Evolutionary conservation across 345 rosid genomes (phyloP).

Genomic region (Isatis tinctoria): DNA sequence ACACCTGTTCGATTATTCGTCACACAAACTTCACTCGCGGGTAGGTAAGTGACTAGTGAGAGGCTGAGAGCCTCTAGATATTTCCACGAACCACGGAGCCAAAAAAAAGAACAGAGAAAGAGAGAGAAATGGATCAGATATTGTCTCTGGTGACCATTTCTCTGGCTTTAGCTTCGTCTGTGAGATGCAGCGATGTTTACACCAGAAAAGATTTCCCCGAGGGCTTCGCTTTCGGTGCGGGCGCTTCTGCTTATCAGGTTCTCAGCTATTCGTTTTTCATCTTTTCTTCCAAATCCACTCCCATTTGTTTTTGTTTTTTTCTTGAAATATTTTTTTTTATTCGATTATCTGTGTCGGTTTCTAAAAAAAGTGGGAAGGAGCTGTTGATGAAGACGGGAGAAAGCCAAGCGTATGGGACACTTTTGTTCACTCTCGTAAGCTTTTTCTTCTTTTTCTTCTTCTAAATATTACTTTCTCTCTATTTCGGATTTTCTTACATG

Average conservation of each 20-base stretch:
- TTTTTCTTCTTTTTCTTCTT: background rate
- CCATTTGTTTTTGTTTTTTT: background rate
- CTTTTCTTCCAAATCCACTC: background rate
- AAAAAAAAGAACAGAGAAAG: background rate
- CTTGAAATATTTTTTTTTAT: background rate
- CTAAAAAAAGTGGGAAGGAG: slow-evolving; percentile 41
- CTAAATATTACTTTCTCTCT: too few species aligned
- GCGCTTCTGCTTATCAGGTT: slow-evolving; percentile 54
- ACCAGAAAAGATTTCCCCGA: slow-evolving; percentile 45
- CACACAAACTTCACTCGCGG: too few species aligned
- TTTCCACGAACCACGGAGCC: background rate
- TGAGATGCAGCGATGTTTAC: slow-evolving; percentile 16
- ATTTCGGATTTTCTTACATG: too few species aligned
- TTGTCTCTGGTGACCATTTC: background rate
- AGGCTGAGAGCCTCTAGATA: background rate
- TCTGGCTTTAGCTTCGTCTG: background rate
- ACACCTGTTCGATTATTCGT: too few species aligned
- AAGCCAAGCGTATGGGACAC: slow-evolving; percentile 37
- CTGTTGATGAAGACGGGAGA: slow-evolving; percentile 52
- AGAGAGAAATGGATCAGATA: background rate
- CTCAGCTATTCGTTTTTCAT: background rate
- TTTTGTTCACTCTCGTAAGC: slow-evolving; percentile 37
- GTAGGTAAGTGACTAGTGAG: too few species aligned
- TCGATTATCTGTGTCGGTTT: background rate
- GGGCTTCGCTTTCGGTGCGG: slow-evolving; percentile 46